These are phyloP conservation scores for Rhynchosporium secalis DNA, from an alignment of 2,329 filamentous ascomycete genomes.

Conservation along the genomic window DNA sequence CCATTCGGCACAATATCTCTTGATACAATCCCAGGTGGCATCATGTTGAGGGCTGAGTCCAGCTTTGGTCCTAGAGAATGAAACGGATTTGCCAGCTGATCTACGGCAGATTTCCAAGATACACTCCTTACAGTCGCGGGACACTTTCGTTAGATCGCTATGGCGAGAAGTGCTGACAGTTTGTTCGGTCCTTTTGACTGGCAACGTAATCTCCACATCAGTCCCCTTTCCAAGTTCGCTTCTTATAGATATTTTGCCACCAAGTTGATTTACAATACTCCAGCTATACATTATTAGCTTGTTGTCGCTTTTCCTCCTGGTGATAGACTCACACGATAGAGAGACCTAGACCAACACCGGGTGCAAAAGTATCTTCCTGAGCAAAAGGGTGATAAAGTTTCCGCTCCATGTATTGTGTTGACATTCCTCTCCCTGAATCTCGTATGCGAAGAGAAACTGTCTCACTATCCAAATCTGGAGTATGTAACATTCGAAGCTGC, in stretches of 20 bases:
- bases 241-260: constrained; percentile 59
- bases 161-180: neutral
- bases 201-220: constrained; percentile 51
- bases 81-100: constrained; percentile 26
- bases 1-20: constrained; percentile 35
- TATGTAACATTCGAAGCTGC: constrained; percentile 28
- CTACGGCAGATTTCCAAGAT: constrained; percentile 25
- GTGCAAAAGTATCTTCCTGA: constrained; percentile 60
- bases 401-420: constrained; percentile 57
- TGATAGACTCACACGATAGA: constrained; percentile 56
- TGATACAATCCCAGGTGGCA: constrained; percentile 32
- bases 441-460: constrained; percentile 47
- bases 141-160: constrained; percentile 3
- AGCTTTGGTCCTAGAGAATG: constrained; percentile 17
- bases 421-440: constrained; percentile 64
- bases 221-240: constrained; percentile 56
- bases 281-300: constrained; percentile 21
- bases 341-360: constrained; percentile 61
- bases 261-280: constrained; percentile 57
- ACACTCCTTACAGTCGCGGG: constrained; percentile 23
- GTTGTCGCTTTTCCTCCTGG: neutral
- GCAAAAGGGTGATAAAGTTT: constrained; percentile 60
- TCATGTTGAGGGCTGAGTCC: constrained; percentile 12
- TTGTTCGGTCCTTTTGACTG: constrained; percentile 30
- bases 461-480: neutral